phyloP scores from a whole-genome alignment of 352 stramenopile species.

The Globisporangium cylindrosporum region DNA sequence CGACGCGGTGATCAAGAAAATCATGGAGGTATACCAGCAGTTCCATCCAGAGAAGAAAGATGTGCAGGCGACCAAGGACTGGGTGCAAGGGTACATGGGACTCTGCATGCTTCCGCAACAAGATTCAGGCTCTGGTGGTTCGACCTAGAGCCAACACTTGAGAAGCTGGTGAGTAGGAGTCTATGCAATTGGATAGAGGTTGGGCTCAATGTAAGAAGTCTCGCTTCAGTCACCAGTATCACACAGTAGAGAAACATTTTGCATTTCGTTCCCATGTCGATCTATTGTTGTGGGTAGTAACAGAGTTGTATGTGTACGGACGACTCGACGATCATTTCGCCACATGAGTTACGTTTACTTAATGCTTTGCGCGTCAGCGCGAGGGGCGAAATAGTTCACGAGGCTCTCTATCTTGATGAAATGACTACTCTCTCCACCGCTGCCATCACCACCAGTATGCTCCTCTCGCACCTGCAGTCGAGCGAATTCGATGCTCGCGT shows the following conservation, averaged over 20 bases:
- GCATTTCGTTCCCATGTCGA: background rate
- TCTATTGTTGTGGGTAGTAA: background rate
- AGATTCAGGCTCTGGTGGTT: background rate
- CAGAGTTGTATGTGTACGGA: background rate
- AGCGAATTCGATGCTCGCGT: slow-evolving; percentile 38
- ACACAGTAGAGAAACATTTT: background rate
- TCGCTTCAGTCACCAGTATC: background rate
- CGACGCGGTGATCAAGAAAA: slow-evolving; percentile 37
- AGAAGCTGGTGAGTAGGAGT: background rate
- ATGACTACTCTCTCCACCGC: background rate
- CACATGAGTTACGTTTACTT: background rate
- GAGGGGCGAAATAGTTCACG: slow-evolving; percentile 12
- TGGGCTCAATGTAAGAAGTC: background rate
- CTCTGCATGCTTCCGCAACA: slow-evolving; percentile 32
- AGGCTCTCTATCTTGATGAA: slow-evolving; percentile 12
- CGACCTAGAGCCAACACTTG: background rate
- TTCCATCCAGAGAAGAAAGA: slow-evolving; percentile 55
- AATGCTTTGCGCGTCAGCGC: background rate
- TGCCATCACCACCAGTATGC: background rate
- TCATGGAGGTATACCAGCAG: slow-evolving; percentile 49
- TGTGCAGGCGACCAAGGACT: slow-evolving; percentile 24
- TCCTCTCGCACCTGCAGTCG: slow-evolving; percentile 24
- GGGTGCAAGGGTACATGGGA: slow-evolving; percentile 34
- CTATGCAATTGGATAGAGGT: background rate
- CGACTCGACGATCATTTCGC: background rate